These are phyloP conservation scores for Globisporangium parvum DNA, from an alignment of 352 stramenopile species.

Conservation along the genomic window DNA sequence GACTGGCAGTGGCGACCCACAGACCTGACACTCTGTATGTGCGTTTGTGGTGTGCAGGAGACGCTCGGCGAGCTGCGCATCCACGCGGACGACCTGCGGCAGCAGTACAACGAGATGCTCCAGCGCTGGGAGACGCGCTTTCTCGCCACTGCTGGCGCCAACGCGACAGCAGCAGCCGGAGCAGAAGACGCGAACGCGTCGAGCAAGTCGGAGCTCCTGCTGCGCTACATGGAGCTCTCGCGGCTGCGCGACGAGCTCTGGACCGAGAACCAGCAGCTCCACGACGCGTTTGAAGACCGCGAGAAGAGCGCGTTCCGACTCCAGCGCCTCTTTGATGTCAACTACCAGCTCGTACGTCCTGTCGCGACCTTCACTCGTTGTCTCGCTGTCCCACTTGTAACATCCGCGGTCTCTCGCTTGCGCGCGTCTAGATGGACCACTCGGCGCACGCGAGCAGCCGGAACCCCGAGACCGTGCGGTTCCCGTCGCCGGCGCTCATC, in stretches of 20 bases:
- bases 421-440: constrained; percentile 30
- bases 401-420: neutral
- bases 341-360: constrained; percentile 37
- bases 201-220: constrained; percentile 28
- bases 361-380: neutral
- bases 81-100: constrained; percentile 36
- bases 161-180: constrained; percentile 22
- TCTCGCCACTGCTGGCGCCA: constrained; percentile 17
- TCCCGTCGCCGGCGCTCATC: constrained; percentile 35
- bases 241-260: constrained; percentile 41
- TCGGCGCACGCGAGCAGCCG: constrained; percentile 27
- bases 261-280: constrained; percentile 47
- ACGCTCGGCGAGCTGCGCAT: constrained; percentile 36
- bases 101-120: constrained; percentile 42
- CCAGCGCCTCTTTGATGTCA: constrained; percentile 49
- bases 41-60: constrained; percentile 16
- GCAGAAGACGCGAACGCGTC: constrained; percentile 10
- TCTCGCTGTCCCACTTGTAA: too few relatives aligned
- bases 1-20: neutral
- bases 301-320: constrained; percentile 49
- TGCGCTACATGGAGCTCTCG: constrained; percentile 40
- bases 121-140: constrained; percentile 30
- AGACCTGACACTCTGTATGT: constrained; percentile 2
- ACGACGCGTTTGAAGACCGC: constrained; percentile 43
- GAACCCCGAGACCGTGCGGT: constrained; percentile 22